Conservation (phyloP, 306 rosid species). For the Castanopsis chinensis region DNA sequence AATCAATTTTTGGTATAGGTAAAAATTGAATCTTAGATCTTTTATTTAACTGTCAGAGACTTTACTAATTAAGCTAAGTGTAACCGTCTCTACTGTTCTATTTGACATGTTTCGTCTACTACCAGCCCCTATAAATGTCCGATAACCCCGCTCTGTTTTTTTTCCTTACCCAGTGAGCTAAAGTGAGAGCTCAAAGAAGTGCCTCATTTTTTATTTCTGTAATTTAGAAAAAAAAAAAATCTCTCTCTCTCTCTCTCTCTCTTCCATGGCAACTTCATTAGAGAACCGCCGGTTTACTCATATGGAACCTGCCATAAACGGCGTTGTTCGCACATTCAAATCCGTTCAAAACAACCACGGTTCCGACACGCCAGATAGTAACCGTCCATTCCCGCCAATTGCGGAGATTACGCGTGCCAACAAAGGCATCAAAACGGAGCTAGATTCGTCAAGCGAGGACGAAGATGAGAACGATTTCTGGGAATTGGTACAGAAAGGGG, state of each 20-base stretch:
- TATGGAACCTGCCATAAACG: conserved; percentile 33
- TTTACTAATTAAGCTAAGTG: too few relatives aligned
- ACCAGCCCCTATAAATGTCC: neutral
- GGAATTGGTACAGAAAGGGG: conserved; percentile 35
- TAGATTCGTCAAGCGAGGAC: conserved; percentile 44
- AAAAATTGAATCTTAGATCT: too few relatives aligned
- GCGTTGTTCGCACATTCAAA: conserved; percentile 40
- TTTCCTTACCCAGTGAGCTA: neutral
- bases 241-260: neutral
- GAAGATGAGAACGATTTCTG: conserved; percentile 11
- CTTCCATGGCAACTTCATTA: conserved; percentile 64
- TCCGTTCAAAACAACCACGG: conserved; percentile 16
- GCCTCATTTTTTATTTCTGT: too few relatives aligned
- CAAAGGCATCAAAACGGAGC: neutral
- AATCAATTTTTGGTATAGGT: too few relatives aligned
- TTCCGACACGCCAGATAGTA: conserved; percentile 28
- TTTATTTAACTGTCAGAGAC: too few relatives aligned
- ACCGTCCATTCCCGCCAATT: conserved; percentile 8
- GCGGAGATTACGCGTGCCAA: neutral
- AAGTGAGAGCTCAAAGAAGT: too few relatives aligned
- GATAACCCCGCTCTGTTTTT: too few relatives aligned
- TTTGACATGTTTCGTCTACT: neutral
- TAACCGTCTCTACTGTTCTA: too few relatives aligned
- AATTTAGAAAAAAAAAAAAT: too few relatives aligned
- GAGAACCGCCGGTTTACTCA: conserved; percentile 43